Evolutionary conservation across 2,329 filamentous ascomycete genomes (phyloP).

Genomic region (Chaetomium strumarium): DNA sequence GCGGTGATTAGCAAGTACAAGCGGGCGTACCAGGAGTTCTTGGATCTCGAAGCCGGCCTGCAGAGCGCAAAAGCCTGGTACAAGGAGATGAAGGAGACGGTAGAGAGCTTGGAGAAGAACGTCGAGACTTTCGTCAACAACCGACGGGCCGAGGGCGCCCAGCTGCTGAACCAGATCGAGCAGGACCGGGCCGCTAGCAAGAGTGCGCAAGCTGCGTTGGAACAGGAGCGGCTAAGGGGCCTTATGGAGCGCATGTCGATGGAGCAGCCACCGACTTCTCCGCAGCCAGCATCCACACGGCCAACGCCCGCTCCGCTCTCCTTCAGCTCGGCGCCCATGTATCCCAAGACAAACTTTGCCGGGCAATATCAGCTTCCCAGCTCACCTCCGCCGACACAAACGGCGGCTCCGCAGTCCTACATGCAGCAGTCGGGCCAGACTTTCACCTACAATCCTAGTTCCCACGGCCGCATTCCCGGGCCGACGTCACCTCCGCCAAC

Average conservation of each 20-base stretch:
- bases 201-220: slow-evolving; percentile 63
- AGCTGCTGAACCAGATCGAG: slow-evolving; percentile 84
- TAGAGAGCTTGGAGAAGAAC: slow-evolving; percentile 87
- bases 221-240: slow-evolving; percentile 77
- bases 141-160: slow-evolving; percentile 80
- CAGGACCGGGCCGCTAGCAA: slow-evolving; percentile 62
- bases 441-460: slow-evolving; percentile 50
- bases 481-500: slow-evolving; percentile 57
- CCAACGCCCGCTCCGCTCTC: slow-evolving; percentile 33
- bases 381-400: slow-evolving; percentile 49
- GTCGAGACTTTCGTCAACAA: slow-evolving; percentile 97
- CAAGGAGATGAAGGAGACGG: slow-evolving; percentile 89
- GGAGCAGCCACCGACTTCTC: slow-evolving; percentile 50
- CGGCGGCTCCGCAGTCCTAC: slow-evolving; percentile 39
- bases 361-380: slow-evolving; percentile 56
- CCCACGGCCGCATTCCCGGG: slow-evolving; percentile 52
- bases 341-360: slow-evolving; percentile 48
- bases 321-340: slow-evolving; percentile 38
- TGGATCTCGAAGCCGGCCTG: slow-evolving; percentile 80
- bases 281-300: slow-evolving; percentile 33
- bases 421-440: slow-evolving; percentile 30
- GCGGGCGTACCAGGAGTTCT: slow-evolving; percentile 85
- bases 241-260: slow-evolving; percentile 96
- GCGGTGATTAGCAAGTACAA: slow-evolving; percentile 82
- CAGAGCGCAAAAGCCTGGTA: slow-evolving; percentile 91